Evolutionary conservation across 2,329 filamentous ascomycete species (phyloP).

Genomic region (Sclerotinia subarctica): DNA sequence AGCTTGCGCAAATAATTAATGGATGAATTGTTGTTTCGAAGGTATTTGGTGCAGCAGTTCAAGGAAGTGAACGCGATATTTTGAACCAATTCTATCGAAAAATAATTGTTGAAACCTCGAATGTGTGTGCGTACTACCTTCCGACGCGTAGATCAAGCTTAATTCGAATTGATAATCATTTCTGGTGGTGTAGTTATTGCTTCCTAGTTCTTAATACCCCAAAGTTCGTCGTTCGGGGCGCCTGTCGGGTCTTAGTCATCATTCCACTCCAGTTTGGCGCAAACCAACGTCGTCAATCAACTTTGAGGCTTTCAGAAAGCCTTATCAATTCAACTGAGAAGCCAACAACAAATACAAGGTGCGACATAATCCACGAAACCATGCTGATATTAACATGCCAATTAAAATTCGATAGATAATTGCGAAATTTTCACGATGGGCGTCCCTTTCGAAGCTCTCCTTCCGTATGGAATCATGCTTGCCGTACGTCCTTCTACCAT

Average conservation of each 20-base stretch:
- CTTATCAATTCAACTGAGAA: slow-evolving; percentile 27
- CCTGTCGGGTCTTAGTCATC: slow-evolving; percentile 25
- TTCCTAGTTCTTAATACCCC: slow-evolving; percentile 23
- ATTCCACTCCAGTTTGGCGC: slow-evolving; percentile 17
- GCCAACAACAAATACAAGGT: slow-evolving; percentile 29
- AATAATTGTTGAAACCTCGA: slow-evolving; percentile 29
- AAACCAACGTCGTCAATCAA: slow-evolving; percentile 30
- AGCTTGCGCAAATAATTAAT: slow-evolving; percentile 21
- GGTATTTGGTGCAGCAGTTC: slow-evolving; percentile 11
- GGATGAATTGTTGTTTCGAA: slow-evolving; percentile 20
- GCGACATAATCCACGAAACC: slow-evolving; percentile 12
- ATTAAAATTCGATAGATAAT: slow-evolving; percentile 28
- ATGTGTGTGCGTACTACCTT: slow-evolving; percentile 29
- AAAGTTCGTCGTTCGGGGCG: slow-evolving; percentile 28
- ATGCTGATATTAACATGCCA: background rate
- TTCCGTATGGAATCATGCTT: slow-evolving; percentile 44
- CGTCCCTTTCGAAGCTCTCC: slow-evolving; percentile 43
- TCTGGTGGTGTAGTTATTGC: slow-evolving; percentile 32
- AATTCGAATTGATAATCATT: slow-evolving; percentile 30
- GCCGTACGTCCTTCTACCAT: slow-evolving; percentile 35
- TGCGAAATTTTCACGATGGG: slow-evolving; percentile 38
- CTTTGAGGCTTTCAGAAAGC: slow-evolving; percentile 13
- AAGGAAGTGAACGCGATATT: slow-evolving; percentile 31
- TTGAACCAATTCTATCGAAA: slow-evolving; percentile 25
- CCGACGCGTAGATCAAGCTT: slow-evolving; percentile 38